Evolutionary conservation across 1,139 yeast species (phyloP).

Genomic region (Saccharomyces hybrid): DNA sequence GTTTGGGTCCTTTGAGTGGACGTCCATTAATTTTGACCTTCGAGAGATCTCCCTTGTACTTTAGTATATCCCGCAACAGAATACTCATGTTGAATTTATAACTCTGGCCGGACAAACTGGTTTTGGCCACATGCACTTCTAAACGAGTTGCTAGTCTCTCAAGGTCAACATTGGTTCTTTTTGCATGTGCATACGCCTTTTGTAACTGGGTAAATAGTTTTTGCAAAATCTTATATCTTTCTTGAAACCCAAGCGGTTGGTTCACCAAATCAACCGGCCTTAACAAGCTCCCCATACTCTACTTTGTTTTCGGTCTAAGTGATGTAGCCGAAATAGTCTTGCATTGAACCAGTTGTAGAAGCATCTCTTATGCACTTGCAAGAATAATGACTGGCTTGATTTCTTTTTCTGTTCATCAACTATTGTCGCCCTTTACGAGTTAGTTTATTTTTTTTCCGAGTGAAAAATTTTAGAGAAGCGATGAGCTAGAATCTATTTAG

Average conservation of each 20-base stretch:
- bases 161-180: slow-evolving; percentile 10
- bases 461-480: slow-evolving; percentile 16
- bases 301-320: neutral
- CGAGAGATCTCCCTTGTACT: slow-evolving; percentile 24
- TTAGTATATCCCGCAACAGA: slow-evolving; percentile 25
- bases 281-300: slow-evolving; percentile 4
- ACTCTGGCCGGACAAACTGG: slow-evolving; percentile 25
- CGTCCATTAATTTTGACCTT: slow-evolving; percentile 20
- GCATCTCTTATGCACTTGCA: too few species aligned
- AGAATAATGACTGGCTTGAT: neutral
- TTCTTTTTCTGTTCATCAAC: neutral
- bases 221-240: slow-evolving; percentile 25
- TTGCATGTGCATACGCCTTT: slow-evolving; percentile 13
- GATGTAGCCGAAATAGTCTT: neutral
- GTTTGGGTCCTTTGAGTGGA: slow-evolving; percentile 9
- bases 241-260: slow-evolving; percentile 29
- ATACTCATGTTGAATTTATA: slow-evolving; percentile 29
- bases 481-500: slow-evolving; percentile 10
- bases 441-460: neutral
- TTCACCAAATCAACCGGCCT: slow-evolving; percentile 27
- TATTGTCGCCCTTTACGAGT: neutral
- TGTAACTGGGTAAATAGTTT: slow-evolving; percentile 20
- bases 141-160: slow-evolving; percentile 22
- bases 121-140: slow-evolving; percentile 25
- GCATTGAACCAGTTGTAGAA: neutral